Base-by-base conservation (phyloP, 306 rosid species). In the Prunus salicina region DNA sequence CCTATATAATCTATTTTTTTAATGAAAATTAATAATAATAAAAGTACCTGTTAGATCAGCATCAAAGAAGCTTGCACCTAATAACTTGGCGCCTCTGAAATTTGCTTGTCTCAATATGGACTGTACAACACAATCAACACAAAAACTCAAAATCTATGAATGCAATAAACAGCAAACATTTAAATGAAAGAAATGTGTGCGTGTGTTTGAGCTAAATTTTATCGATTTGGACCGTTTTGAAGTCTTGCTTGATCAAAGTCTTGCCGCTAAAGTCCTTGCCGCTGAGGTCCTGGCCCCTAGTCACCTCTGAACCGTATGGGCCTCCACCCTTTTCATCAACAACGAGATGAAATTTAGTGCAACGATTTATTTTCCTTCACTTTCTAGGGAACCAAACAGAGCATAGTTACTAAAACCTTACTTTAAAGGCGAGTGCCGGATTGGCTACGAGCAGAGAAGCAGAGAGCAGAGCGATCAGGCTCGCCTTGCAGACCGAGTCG, bases 11-110 rank as follows among this genome's bases (percentile, higher is more conserved):
- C 41, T 30, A 30, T 34, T 5, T 34, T 34, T 5, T 34, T 1
- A 34, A 6, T 5, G n/a, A 13, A 22, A 70, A 20, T 20, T 8
- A 53, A 2, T 2, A 1, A 57, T 12, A 14, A 56, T 16, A 3
- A 18, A 16, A 16, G 49, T 74, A 93, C 98, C 96, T 64, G 97
- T 95, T 83, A 90, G 87, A 87, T 95, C 99, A 70, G 97, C 89
- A 83, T 90, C 97, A 61, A 95, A 95, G 93, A 95, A 91, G 90
- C 97, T 90, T 70, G 96, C 97, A 72, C 96, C 97, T 69, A 94
- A 55, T 79, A 95, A 84, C 77, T 92, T 95, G 11, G 99, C 92
- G 77, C 97, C 97, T 78, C 81, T 88, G 51, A 95, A 95, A 85
- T 95, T 95, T 45, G 97, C 86, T 80, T 92, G 97, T 71, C 97